Base-by-base conservation (phyloP, 2,329 filamentous ascomycete genomes). In the Phyllosticta citribraziliensis region DNA sequence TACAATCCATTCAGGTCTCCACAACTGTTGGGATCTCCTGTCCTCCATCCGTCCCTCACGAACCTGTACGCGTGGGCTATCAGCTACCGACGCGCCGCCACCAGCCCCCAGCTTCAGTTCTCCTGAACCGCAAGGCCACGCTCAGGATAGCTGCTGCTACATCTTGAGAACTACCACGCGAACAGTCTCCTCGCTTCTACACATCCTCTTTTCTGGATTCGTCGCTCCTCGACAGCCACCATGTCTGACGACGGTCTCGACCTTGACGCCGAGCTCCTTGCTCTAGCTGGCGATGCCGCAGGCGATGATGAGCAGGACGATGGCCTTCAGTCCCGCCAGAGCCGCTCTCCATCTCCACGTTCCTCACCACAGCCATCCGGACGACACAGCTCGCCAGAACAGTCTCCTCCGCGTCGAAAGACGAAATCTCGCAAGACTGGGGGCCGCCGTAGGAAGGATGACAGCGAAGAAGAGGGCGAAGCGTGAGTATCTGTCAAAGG, bases 241-340 rank as follows among this genome's bases (percentile, higher is more conserved):
- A 96, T 96, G 91, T 88, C 89, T 61, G 89, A 93, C 62, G 68
- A 69, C 61, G 61, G 61, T 10, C 55, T 58, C 71, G 69, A 72
- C 65, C 83, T 97, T 67, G 93, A 97, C 72, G 91, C 93, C 69
- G 93, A 97, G 78, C 86, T 97, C 66, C 87, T 97, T 66, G 92
- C 90, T 70, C 86, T 97, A 66, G 94, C 92, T 60, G 94, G 91
- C 69, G 91, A 89, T 67, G 60, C 55, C 51, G 52, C 56, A 9
- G 60, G 56, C 35, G 68, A 80, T 78, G 57, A 79, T 80, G 60
- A 62, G 65, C 79, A 81, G 64, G 80, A 82, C 66, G 72, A 75
- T 60, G 68, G 71, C 35, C 66, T 67, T 25, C 66, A 69, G 70
- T 74, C 65, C 83, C 70, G 77, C 79, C 74, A 78, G 68, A 80